Base-by-base conservation (phyloP, 2,329 filamentous ascomycete genomes). In the Nannizziopsis barbatae region DNA sequence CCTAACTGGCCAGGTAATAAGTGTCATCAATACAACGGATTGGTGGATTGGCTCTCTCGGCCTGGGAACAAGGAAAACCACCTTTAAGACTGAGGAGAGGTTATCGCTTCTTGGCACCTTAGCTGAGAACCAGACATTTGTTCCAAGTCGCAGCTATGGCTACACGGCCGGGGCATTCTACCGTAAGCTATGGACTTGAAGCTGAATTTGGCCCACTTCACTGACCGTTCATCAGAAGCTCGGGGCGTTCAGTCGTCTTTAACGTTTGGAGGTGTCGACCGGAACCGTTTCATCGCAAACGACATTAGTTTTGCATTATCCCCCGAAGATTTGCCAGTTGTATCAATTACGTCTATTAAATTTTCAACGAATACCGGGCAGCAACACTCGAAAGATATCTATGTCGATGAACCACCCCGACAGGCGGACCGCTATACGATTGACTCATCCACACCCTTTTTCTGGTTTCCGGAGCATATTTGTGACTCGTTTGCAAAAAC, bases 381-480 rank as follows among this genome's bases (percentile, higher is more conserved):
- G 7, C 30, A 31, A 14, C 20, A 20, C 11, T 18, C 49, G 17
- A 43, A 38, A 36, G 10, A 54, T 52, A 27, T 27, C 22, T 27
- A 27, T 27, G 47, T 59, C 56, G 57, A 54, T 49, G n/a, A 57
- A 56, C 46, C 55, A 41, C 22, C 47, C 50, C 32, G 47, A 50
- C 37, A 58, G 27, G 49, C 51, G 18, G 53, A 55, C 2, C 53
- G 57, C 2, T 63, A 61, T 49, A 58, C 53, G n/a, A 63, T 71
- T 15, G 67, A 71, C 49, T 66, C 67, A 1, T 65, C 64, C 1
- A 62, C 65, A 8, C 62, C 68, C 6, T 67, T 65, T 51, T 45
- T 70, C 6, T 70, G 63, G 58, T 59, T 71, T 38, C 67, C 68
- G 2, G 51, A 57, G 5, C 52, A 55, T 11, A 57, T 64, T 8